Base-by-base conservation (phyloP, 495 filamentous ascomycete genomes). In the Penicillium silybi region DNA sequence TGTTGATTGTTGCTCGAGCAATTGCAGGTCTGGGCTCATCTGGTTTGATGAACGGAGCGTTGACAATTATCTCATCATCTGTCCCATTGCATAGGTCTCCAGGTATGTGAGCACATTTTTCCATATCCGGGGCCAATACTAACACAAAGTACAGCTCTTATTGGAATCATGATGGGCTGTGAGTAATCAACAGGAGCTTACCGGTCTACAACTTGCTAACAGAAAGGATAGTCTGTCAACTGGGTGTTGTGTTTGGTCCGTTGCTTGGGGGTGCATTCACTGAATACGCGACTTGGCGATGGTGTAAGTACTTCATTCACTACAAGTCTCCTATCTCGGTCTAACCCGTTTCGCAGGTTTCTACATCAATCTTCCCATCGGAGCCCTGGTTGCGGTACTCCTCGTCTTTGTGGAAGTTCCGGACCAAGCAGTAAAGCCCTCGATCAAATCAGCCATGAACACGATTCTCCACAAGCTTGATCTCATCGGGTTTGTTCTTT, bases 331-430 rank as follows among this genome's bases (percentile, higher is more conserved):
- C 17, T 7, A 44, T 8, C 54, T 54, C 52, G 48, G 50, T 22
- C 39, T 22, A 25, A 44, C 32, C 35, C 11, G 38, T 22, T 46
- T n/a, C n/a, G 37, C n/a, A 78, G 69, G 83, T 59, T 85, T 86
- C 59, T 86, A 82, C 55, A 78, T 86, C 48, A 87, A 86, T 58
- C 71, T 86, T 19, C 83, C 82, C 0, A 70, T 85, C 38, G 83
- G 82, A 13, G 81, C 53, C 4, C 44, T 82, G 11, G 71, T 76
- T 2, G 73, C 65, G 6, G 16, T 74, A 7, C 55, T 83, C 17
- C 45, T 71, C 11, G 35, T 83, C 16, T 68, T 82, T 51, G 57
- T 81, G 50, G 58, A 70, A 5, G 70, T 83, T 5, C 81, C 84
- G 4, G 61, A 75, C 44, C 54, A 72, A 15, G 66, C 58, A 4